Conservation (phyloP, 805 yeast genomes). For the Yamadazyma phyllophila region DNA sequence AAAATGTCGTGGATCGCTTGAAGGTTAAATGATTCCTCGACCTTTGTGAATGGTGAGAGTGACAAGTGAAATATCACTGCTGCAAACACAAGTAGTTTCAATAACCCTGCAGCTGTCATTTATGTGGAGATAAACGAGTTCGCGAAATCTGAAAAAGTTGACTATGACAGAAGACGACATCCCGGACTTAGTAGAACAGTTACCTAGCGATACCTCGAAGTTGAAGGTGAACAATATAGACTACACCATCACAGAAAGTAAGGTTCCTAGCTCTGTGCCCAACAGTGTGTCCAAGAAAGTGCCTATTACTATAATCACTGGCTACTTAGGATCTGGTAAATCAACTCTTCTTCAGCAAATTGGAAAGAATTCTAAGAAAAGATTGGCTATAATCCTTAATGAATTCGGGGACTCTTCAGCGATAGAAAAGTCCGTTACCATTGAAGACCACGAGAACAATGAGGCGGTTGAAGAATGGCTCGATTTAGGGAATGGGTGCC, state of each 20-base stretch:
- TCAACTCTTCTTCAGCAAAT: slow-evolving; percentile 78
- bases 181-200: slow-evolving; percentile 15
- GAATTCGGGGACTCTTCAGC: slow-evolving; percentile 91
- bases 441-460: slow-evolving; percentile 48
- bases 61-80: slow-evolving; percentile 49
- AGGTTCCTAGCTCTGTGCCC: slow-evolving; percentile 7
- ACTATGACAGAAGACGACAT: slow-evolving; percentile 12
- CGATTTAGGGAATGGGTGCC: slow-evolving; percentile 93
- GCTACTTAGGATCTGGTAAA: slow-evolving; percentile 93
- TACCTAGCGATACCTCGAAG: slow-evolving; percentile 9
- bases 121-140: too few relatives aligned
- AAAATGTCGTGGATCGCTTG: slow-evolving; percentile 87
- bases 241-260: slow-evolving; percentile 7
- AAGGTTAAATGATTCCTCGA: slow-evolving; percentile 88
- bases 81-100: slow-evolving; percentile 31
- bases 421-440: slow-evolving; percentile 82
- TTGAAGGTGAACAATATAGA: slow-evolving; percentile 14
- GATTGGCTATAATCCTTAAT: slow-evolving; percentile 86
- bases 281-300: slow-evolving; percentile 43
- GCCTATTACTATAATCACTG: slow-evolving; percentile 91
- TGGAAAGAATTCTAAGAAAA: slow-evolving; percentile 65
- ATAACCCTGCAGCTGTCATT: neutral
- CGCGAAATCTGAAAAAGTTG: neutral
- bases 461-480: slow-evolving; percentile 84
- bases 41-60: slow-evolving; percentile 81